Percentiles rank a stretch among this genome's conserved stretches.
Conservation (phyloP, 768 basidiomycete genomes). For the Termitomyces sp. region DNA sequence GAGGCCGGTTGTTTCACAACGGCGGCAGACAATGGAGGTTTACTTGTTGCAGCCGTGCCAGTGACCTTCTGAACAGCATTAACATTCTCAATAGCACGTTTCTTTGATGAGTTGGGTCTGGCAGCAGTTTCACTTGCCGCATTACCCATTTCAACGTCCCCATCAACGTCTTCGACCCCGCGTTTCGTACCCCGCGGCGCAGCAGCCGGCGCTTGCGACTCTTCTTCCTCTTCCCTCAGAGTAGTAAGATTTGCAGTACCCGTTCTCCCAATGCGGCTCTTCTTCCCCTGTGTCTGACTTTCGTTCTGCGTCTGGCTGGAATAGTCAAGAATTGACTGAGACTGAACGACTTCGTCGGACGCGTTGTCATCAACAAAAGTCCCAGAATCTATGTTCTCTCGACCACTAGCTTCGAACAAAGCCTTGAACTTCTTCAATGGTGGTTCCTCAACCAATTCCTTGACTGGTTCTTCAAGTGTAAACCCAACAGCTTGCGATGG, state of each 20-base stretch:
- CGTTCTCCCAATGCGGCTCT: constrained; percentile 11
- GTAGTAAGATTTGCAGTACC: constrained; percentile 19
- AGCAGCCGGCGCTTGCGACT: constrained; percentile 24
- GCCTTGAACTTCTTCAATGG: constrained; percentile 66
- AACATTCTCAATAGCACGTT: constrained; percentile 33
- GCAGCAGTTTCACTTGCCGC: constrained; percentile 10
- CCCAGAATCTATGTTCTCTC: constrained; percentile 23
- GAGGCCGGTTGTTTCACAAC: constrained; percentile 14
- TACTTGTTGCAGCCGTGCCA: neutral
- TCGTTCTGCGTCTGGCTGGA: constrained; percentile 31
- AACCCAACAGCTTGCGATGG: constrained; percentile 15
- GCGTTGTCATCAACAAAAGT: constrained; percentile 15
- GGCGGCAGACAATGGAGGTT: constrained; percentile 1
- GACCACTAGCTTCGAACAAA: constrained; percentile 62
- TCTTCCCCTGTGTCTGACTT: constrained; percentile 20
- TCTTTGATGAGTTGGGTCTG: constrained; percentile 29
- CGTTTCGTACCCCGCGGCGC: constrained; percentile 29
- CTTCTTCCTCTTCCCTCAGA: constrained; percentile 52
- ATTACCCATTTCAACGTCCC: constrained; percentile 32
- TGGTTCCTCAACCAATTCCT: constrained; percentile 32
- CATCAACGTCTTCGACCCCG: constrained; percentile 28
- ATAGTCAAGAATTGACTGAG: constrained; percentile 1
- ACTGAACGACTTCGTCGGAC: constrained; percentile 9
- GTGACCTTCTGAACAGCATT: constrained; percentile 16
- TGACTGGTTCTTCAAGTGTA: constrained; percentile 18